A percentile compares a stretch with the other conserved stretches of the same genome.
Evolutionary conservation across 495 filamentous ascomycete genomes (phyloP).

Genomic region (Penicillium paradoxum): DNA sequence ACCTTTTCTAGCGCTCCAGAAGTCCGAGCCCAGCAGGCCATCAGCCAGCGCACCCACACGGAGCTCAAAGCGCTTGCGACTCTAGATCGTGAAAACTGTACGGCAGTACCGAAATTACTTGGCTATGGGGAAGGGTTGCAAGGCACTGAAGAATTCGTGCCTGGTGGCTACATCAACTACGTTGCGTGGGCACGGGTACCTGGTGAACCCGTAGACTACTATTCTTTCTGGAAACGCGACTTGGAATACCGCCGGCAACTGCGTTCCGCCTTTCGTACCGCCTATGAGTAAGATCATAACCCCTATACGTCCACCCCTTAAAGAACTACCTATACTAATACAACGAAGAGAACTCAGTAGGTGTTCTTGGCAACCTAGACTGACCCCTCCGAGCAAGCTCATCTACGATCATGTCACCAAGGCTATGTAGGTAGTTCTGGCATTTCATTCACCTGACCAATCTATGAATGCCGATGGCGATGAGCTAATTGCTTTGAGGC

Average conservation of each 20-base stretch:
- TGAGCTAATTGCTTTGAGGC: neutral
- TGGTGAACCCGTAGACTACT: neutral
- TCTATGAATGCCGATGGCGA: neutral
- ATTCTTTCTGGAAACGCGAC: constrained; percentile 1
- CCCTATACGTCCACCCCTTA: neutral
- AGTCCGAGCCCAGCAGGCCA: constrained; percentile 1
- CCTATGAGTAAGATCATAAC: constrained; percentile 1
- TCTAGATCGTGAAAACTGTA: neutral
- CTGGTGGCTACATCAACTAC: constrained; percentile 4
- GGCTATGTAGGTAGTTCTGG: neutral
- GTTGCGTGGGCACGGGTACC: constrained; percentile 1
- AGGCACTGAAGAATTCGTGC: neutral
- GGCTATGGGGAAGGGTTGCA: neutral
- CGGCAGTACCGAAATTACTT: constrained; percentile 1
- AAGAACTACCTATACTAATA: neutral
- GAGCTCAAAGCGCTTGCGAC: neutral
- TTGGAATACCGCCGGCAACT: neutral
- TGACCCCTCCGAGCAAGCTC: neutral
- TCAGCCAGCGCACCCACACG: neutral
- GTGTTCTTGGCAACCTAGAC: neutral
- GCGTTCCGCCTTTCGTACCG: neutral
- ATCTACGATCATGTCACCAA: neutral
- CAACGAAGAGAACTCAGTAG: constrained; percentile 1
- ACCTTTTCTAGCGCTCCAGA: neutral
- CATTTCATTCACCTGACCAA: neutral